Conservation (phyloP, 345 rosid species). For the Crucihimalaya himalaica region DNA sequence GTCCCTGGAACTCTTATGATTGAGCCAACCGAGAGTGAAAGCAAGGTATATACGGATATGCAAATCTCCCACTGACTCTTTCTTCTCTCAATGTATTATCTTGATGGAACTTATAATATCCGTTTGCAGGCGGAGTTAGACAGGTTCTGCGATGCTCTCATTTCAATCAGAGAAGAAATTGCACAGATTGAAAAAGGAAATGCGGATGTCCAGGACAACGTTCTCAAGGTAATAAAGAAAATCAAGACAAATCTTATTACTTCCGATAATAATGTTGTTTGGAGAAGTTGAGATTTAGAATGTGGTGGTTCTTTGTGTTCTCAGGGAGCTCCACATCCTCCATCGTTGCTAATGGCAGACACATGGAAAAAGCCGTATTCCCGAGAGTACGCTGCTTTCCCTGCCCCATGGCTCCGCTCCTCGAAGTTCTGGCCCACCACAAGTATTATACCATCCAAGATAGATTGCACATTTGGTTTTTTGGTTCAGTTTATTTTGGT, state of each 20-base stretch:
- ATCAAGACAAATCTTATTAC: slow-evolving; percentile 11
- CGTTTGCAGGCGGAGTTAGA: slow-evolving; percentile 91
- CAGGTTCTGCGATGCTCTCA: slow-evolving; percentile 94
- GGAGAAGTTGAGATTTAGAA: slow-evolving; percentile 1
- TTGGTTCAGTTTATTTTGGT: neutral
- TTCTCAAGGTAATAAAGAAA: slow-evolving; percentile 67
- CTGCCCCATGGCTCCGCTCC: slow-evolving; percentile 90
- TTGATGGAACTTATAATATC: slow-evolving; percentile 10
- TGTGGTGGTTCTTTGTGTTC: neutral
- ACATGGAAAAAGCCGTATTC: slow-evolving; percentile 91
- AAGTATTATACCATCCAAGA: slow-evolving; percentile 43
- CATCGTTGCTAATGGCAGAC: slow-evolving; percentile 98
- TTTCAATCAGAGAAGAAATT: slow-evolving; percentile 95
- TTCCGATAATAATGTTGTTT: too few relatives aligned
- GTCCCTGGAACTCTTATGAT: slow-evolving; percentile 99
- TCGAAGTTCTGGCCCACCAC: slow-evolving; percentile 98
- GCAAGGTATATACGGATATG: slow-evolving; percentile 63
- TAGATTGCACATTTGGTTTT: neutral
- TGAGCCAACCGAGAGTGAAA: slow-evolving; percentile 99
- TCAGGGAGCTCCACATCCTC: slow-evolving; percentile 99
- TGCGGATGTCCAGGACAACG: slow-evolving; percentile 89
- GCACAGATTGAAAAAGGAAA: slow-evolving; percentile 90
- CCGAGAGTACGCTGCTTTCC: slow-evolving; percentile 93
- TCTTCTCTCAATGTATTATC: slow-evolving; percentile 9
- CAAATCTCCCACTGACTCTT: neutral